Evolutionary conservation across 2,329 filamentous ascomycete species (phyloP).

Genomic region (Nemania abortiva): DNA sequence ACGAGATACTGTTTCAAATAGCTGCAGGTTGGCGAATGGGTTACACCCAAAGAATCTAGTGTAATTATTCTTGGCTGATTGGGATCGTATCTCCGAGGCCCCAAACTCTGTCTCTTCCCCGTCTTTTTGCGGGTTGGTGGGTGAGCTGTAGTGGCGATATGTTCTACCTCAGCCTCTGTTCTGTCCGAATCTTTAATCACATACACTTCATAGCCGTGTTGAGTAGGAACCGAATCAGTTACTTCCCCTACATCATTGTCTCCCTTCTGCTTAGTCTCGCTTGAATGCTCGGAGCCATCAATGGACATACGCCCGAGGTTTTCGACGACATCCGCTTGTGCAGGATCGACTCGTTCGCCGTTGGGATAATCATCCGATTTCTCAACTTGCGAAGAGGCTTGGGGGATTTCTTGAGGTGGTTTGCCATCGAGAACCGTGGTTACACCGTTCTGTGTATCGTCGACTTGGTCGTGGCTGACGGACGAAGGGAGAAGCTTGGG

Average conservation of each 20-base stretch:
- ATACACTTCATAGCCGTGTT: slow-evolving; percentile 29
- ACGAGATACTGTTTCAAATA: slow-evolving; percentile 81
- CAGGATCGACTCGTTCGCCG: not conserved
- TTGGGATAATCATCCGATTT: not conserved
- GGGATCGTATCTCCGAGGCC: slow-evolving; percentile 59
- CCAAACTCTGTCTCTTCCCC: slow-evolving; percentile 51
- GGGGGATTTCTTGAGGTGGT: not conserved
- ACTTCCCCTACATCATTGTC: slow-evolving; percentile 28
- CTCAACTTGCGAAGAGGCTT: not conserved
- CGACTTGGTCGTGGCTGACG: slow-evolving; percentile 16
- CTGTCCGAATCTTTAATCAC: slow-evolving; percentile 34
- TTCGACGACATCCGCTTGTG: slow-evolving; percentile 41
- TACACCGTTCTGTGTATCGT: slow-evolving; percentile 11
- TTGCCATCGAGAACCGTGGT: slow-evolving; percentile 35
- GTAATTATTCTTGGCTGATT: slow-evolving; percentile 80
- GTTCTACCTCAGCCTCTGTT: slow-evolving; percentile 34
- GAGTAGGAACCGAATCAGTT: slow-evolving; percentile 13
- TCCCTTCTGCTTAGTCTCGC: slow-evolving; percentile 42
- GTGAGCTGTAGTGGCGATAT: slow-evolving; percentile 22
- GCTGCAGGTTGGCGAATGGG: slow-evolving; percentile 73
- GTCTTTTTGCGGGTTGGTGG: slow-evolving; percentile 48
- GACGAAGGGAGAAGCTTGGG: slow-evolving; percentile 66
- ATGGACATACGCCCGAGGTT: slow-evolving; percentile 49
- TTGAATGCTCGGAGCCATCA: slow-evolving; percentile 34
- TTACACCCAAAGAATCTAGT: slow-evolving; percentile 82